Conservation (phyloP, 2,329 filamentous ascomycete species). For the Trichoderma sp. region DNA sequence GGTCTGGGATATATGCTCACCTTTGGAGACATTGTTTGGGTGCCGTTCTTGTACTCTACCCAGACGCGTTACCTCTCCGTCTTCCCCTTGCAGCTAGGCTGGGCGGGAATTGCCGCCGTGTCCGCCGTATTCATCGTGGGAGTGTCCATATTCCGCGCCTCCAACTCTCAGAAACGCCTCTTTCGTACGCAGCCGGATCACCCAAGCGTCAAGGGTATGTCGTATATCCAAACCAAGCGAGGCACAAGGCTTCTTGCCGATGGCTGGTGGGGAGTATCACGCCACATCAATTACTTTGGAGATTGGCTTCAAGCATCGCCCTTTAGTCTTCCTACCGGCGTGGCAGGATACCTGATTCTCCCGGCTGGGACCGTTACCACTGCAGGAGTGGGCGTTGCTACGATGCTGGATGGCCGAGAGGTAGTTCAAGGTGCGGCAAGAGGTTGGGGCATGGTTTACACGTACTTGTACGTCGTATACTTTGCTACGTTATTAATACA, state of each 20-base stretch:
- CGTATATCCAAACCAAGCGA: constrained; percentile 78
- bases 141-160: constrained; percentile 82
- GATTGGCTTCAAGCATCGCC: constrained; percentile 91
- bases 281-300: constrained; percentile 92
- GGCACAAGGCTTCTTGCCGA: constrained; percentile 77
- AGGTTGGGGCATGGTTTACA: constrained; percentile 82
- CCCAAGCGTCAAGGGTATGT: constrained; percentile 71
- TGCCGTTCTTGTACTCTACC: constrained; percentile 82
- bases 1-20: constrained; percentile 91
- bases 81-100: constrained; percentile 74
- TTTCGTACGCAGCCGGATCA: constrained; percentile 85
- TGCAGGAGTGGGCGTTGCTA: constrained; percentile 49
- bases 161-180: constrained; percentile 90
- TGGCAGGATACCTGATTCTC: constrained; percentile 75
- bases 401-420: constrained; percentile 58
- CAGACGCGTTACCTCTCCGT: constrained; percentile 81
- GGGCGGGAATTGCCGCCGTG: constrained; percentile 62
- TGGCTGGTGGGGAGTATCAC: constrained; percentile 87
- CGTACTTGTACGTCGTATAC: constrained; percentile 90
- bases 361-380: constrained; percentile 45
- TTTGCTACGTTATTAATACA: constrained; percentile 83
- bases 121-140: constrained; percentile 66
- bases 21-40: constrained; percentile 88
- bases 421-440: constrained; percentile 69
- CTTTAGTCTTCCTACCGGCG: constrained; percentile 79